A percentile compares a stretch with the other conserved stretches of the same genome.
phyloP scores from a whole-genome alignment of 164 flowering plant genomes.

The Hamamelis virginiana region DNA sequence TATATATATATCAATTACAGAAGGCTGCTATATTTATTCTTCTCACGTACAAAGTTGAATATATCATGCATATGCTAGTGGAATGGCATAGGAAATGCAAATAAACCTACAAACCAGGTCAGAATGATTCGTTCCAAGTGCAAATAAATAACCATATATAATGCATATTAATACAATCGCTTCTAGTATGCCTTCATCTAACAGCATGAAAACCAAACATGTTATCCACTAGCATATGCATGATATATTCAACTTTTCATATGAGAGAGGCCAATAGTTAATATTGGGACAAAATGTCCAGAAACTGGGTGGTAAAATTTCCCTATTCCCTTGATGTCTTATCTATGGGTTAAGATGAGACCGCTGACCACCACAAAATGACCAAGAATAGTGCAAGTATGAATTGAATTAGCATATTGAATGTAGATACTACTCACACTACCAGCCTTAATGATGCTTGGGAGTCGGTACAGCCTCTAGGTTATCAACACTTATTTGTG shows the following conservation, averaged over 20 bases:
- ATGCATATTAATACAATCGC: too few species aligned
- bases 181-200: too few species aligned
- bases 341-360: background rate
- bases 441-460: background rate
- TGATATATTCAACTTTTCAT: background rate
- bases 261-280: background rate
- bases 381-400: background rate
- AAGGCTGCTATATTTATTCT: background rate
- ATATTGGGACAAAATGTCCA: background rate
- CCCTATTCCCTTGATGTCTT: background rate
- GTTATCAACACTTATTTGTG: background rate
- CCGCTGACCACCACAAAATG: background rate
- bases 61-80: background rate
- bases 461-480: background rate
- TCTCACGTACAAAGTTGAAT: background rate
- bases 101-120: background rate
- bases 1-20: background rate
- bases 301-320: too few species aligned
- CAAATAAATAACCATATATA: background rate
- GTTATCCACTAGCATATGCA: background rate
- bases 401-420: background rate
- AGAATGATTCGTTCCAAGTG: background rate
- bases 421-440: background rate
- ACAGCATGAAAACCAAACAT: too few species aligned
- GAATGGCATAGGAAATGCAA: background rate